phyloP scores from a whole-genome alignment of 805 yeast genomes.

The Danielia reshetovae region DNA sequence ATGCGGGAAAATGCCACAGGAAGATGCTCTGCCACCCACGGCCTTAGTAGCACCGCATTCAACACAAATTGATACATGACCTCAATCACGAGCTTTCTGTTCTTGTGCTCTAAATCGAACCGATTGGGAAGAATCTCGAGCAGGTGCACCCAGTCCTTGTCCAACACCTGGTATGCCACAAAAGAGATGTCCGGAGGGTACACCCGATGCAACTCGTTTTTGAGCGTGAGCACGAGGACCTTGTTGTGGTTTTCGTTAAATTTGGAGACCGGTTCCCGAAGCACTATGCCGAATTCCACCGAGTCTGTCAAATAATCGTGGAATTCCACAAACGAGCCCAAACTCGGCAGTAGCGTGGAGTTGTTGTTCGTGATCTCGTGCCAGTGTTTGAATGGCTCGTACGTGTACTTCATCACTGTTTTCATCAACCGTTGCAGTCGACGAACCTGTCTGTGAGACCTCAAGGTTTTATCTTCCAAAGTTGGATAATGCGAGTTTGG shows the following conservation, averaged over 20 bases:
- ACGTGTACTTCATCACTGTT: constrained; percentile 5
- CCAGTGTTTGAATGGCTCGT: constrained; percentile 11
- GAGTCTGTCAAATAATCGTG: constrained; percentile 9
- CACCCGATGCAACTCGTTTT: constrained; percentile 27
- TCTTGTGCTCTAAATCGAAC: constrained; percentile 15
- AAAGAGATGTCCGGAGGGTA: constrained; percentile 27
- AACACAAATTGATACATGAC: constrained; percentile 24
- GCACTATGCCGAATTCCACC: constrained; percentile 34
- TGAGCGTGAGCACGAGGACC: constrained; percentile 27
- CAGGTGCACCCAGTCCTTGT: constrained; percentile 16
- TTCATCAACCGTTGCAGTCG: no score
- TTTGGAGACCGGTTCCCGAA: constrained; percentile 25
- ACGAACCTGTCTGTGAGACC: constrained; percentile 15
- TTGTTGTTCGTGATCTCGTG: constrained; percentile 8
- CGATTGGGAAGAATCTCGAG: constrained; percentile 19
- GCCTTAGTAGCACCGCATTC: constrained; percentile 11
- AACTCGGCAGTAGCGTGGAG: constrained; percentile 13
- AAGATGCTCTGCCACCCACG: constrained; percentile 13
- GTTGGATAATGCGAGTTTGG: constrained; percentile 14
- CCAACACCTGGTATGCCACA: constrained; percentile 25
- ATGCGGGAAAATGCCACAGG: constrained; percentile 23
- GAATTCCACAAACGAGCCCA: constrained; percentile 41
- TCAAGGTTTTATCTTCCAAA: no score
- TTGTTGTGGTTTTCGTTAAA: constrained; percentile 33
- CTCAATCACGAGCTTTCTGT: constrained; percentile 19